phyloP scores from a whole-genome alignment of 139 green algal genomes.

The Yamagishiella unicocca region DNA sequence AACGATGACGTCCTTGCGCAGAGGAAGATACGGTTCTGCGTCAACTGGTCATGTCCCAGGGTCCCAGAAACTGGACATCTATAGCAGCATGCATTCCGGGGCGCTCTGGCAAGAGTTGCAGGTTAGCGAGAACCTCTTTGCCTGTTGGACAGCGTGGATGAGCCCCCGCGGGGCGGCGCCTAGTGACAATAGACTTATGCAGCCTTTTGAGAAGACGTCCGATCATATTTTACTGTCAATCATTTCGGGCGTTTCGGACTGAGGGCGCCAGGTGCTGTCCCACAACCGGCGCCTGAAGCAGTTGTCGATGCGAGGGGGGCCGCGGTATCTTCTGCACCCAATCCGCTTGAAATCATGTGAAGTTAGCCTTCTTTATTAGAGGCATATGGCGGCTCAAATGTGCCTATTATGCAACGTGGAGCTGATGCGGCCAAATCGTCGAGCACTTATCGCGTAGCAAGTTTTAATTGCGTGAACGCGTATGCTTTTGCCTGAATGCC shows the following conservation, averaged over 20 bases:
- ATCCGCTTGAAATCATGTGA: too few relatives aligned
- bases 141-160: not conserved
- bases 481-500: not conserved
- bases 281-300: slow-evolving; percentile 25
- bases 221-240: not conserved
- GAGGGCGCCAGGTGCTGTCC: slow-evolving; percentile 8
- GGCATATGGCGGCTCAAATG: too few relatives aligned
- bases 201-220: not conserved
- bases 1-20: slow-evolving; percentile 23
- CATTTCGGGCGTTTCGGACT: slow-evolving; percentile 1
- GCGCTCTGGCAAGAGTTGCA: slow-evolving; percentile 75
- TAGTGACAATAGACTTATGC: not conserved
- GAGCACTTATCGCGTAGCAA: too few relatives aligned
- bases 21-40: slow-evolving; percentile 82
- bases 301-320: slow-evolving; percentile 15
- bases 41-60: slow-evolving; percentile 70
- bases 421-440: too few relatives aligned
- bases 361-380: too few relatives aligned
- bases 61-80: slow-evolving; percentile 75
- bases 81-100: slow-evolving; percentile 73
- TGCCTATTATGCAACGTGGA: too few relatives aligned
- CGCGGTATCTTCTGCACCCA: too few relatives aligned
- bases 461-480: not conserved
- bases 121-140: slow-evolving; percentile 27
- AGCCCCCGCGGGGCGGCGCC: not conserved